Evolutionary conservation across 2,329 filamentous ascomycete species (phyloP), one percentile per base, ranked within the genome.

Genomic region (Clonostachys solani): DNA sequence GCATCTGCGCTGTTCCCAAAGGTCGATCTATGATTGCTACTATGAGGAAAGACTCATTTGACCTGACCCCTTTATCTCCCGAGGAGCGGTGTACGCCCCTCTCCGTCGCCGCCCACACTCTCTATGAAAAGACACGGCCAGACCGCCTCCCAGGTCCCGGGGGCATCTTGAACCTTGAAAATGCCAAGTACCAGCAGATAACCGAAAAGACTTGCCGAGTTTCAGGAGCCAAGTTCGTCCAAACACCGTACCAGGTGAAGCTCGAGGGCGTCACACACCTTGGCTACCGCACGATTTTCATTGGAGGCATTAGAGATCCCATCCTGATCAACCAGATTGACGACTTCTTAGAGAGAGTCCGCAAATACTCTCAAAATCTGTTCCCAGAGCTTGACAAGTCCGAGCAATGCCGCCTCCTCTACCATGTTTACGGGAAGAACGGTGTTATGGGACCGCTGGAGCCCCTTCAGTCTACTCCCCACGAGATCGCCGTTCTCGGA

Each of bases 41-140:
- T 0, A 53, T 76, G n/a, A 63, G 66, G 2, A 47, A 42, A 8
- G 57, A 70, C 33, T 69, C 71, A 5, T 79, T 79, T 49, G 73
- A 77, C 46, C 58, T 79, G 7, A 60, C 56, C 1, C 74, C 75
- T 0, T 50, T 73, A 0, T 57, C 63, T 6, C 61, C 69, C 1
- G 51, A 49, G 1, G 62, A 67, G 5, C 58, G 63, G 12, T 79
- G 75, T 49, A 78, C 72, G 1, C 67, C 71, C 0, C 45, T 72
- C 0, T 72, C 68, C 2, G 74, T 80, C 1, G 74, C 74, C 1
- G 71, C 75, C 0, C 75, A 79, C 51, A 72, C 74, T 1, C 58
- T 80, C 23, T 80, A 80, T 46, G 76, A 79, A 57, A 80, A 79
- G 55, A 65, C 68, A 0, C 55, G 75, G 6, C 75, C 77, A 0